A percentile compares a stretch with the other conserved stretches of the same genome.
These are phyloP conservation scores for Penicillium sclerotigenum DNA, from an alignment of 2,329 filamentous ascomycete species.

Conservation along the genomic window DNA sequence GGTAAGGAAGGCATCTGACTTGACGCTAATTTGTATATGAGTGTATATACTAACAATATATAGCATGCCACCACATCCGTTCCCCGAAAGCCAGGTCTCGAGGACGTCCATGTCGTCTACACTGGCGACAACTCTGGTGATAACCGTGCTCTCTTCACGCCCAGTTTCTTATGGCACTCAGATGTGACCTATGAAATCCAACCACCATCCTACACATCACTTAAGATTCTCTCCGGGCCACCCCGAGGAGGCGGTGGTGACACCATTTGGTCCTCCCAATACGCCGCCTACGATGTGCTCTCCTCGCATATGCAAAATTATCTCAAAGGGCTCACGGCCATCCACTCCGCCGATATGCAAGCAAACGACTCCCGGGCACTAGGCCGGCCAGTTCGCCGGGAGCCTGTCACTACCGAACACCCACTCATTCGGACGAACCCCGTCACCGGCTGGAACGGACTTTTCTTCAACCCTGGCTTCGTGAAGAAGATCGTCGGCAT, in stretches of 20 bases:
- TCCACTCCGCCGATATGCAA: slow-evolving; percentile 56
- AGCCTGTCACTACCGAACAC: slow-evolving; percentile 54
- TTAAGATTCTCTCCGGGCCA: slow-evolving; percentile 54
- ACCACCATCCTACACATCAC: slow-evolving; percentile 56
- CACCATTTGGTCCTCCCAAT: slow-evolving; percentile 58
- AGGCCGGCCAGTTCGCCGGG: slow-evolving; percentile 52
- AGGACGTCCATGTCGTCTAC: slow-evolving; percentile 58
- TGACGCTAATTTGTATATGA: not conserved
- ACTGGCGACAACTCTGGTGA: slow-evolving; percentile 53
- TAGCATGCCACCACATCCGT: slow-evolving; percentile 54
- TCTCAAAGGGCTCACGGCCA: slow-evolving; percentile 55
- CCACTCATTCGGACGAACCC: slow-evolving; percentile 59
- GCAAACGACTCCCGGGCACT: slow-evolving; percentile 50
- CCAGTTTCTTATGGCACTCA: slow-evolving; percentile 56
- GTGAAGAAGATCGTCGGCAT: slow-evolving; percentile 58
- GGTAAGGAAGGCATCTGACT: slow-evolving; percentile 19
- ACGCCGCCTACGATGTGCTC: slow-evolving; percentile 57
- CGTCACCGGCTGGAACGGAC: slow-evolving; percentile 60
- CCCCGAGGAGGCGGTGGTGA: slow-evolving; percentile 56
- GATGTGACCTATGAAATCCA: slow-evolving; percentile 58
- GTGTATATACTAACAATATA: slow-evolving; percentile 4
- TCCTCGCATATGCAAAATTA: slow-evolving; percentile 57
- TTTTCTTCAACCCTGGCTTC: slow-evolving; percentile 60
- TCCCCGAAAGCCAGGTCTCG: slow-evolving; percentile 48
- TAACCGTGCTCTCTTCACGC: slow-evolving; percentile 54